Conservation (phyloP, 176 grass and related monocot genomes). For the Oryza longistaminata region DNA sequence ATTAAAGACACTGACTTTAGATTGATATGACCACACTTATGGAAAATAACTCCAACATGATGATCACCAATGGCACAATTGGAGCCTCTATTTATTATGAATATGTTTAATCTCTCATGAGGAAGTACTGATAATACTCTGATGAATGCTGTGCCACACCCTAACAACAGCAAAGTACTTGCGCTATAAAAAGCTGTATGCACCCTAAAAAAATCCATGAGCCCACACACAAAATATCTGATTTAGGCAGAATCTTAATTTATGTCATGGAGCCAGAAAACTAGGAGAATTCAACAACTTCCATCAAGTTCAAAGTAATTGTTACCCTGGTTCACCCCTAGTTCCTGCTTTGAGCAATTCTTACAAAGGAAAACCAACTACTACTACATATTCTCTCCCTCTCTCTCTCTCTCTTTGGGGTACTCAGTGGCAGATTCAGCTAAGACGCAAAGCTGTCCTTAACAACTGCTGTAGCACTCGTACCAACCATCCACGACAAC, state of each 20-base stretch:
- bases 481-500: not conserved
- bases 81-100: not conserved
- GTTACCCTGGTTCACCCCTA: not conserved
- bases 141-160: not conserved
- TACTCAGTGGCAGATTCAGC: conserved; percentile 9
- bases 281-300: not conserved
- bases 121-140: not conserved
- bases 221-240: not conserved
- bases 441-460: not conserved
- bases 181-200: not conserved
- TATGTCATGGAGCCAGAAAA: conserved; percentile 1
- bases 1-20: not conserved
- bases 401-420: too few relatives aligned
- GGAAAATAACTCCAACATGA: not conserved
- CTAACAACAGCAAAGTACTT: not conserved
- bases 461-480: not conserved
- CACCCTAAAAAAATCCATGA: not conserved
- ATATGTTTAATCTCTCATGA: not conserved
- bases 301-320: conserved; percentile 18
- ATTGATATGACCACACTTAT: not conserved
- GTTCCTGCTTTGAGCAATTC: not conserved
- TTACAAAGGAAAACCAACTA: too few relatives aligned
- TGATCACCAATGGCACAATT: not conserved
- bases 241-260: not conserved
- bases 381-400: not conserved